Evolutionary conservation across 148 eudicot genomes (phyloP), one percentile per base, ranked within the genome.

Genomic region (Rhododendron henanense): DNA sequence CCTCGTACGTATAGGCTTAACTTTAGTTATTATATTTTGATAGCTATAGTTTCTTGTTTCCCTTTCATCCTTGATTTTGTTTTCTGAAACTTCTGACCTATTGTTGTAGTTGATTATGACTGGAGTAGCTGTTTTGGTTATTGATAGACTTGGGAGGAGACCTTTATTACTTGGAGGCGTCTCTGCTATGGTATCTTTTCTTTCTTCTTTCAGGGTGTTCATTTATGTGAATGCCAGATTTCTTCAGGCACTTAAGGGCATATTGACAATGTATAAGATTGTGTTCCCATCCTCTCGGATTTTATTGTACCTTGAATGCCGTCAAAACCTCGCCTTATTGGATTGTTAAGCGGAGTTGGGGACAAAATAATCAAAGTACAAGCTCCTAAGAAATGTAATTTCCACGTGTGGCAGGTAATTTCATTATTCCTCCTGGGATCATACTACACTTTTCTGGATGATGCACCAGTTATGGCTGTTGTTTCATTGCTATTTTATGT

Each of bases 151-250:
- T 87, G 98, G 99, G 57, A 95, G 99, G 91, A 92, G 99, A 87
- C 99, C 99, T 84, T 89, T 96, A 90, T 93, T 96, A 83, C 98
- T 95, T 88, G 95, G 96, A 71, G 99, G 99, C 82, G 99, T 96
- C 85, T 95, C 98, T 89, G 98, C 96, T 85, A 92, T 96, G 93
- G 99, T 96, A 90, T 88, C 69, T 86, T 48, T 33, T 39, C 39
- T 79, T 33, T 51, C 31, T 45, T 28, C 59, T 48, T 18, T 37
- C 63, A 23, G 19, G n/a, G 61, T 39, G 33, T 21, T 79, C 48
- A 86, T 53, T 74, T 83, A 74, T n/a, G 78, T 78, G 23, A 44
- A 25, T 59, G 10, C 15, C 55, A 47, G 3, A 39, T 37, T 16
- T 84, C 33, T 75, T 44, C 75, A 47, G 85, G 15, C 5, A 33